Evolutionary conservation across 2,329 filamentous ascomycete species (phyloP).

Genomic region (Zymoseptoria brevis): DNA sequence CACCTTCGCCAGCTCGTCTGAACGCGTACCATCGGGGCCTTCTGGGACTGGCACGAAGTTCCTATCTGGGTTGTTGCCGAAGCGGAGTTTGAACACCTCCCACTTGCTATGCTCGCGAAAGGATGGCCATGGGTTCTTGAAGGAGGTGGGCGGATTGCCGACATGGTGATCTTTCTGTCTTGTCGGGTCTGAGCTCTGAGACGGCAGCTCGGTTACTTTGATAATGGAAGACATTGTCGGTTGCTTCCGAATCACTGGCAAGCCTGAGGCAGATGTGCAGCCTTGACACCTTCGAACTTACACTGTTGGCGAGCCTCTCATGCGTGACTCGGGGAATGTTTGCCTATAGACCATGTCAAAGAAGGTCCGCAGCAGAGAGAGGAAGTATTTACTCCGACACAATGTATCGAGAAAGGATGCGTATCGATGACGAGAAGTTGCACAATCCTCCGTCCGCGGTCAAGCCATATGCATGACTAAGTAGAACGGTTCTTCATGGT

Average conservation of each 20-base stretch:
- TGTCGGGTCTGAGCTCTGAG: slow-evolving; percentile 11
- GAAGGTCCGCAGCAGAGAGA: neutral
- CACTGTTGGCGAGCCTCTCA: neutral
- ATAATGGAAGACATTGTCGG: slow-evolving; percentile 5
- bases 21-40: slow-evolving; percentile 23
- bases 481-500: neutral
- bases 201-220: slow-evolving; percentile 1
- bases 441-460: neutral
- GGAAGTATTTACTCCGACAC: neutral
- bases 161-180: slow-evolving; percentile 34
- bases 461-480: neutral
- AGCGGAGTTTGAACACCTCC: slow-evolving; percentile 30
- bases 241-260: neutral
- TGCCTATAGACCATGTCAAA: neutral
- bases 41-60: slow-evolving; percentile 42
- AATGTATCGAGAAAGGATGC: neutral
- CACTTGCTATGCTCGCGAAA: slow-evolving; percentile 15
- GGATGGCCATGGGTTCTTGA: slow-evolving; percentile 46
- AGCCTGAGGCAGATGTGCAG: neutral
- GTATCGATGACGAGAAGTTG: neutral
- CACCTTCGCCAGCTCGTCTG: slow-evolving; percentile 36
- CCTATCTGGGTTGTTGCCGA: slow-evolving; percentile 31
- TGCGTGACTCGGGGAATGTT: neutral
- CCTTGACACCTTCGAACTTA: neutral
- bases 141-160: slow-evolving; percentile 37